Base-by-base conservation (phyloP, 2,329 filamentous ascomycete species). In the Neofusicoccum parvum region DNA sequence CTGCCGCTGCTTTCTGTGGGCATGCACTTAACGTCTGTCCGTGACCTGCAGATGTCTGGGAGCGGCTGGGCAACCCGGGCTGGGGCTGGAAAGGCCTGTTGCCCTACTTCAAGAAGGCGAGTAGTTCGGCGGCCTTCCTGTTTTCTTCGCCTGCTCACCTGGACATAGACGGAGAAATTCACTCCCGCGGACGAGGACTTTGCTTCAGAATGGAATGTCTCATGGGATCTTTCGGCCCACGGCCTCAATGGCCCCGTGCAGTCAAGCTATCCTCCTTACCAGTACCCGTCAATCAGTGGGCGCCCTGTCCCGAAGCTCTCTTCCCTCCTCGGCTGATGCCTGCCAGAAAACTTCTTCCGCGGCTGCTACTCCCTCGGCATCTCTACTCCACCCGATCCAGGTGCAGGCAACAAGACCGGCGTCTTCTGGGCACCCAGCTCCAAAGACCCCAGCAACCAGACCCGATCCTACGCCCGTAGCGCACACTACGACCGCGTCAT, bases 41-140 rank as follows among this genome's bases (percentile, higher is more conserved):
- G 27, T 32, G 27, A 7, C 27, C 6, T 32, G 27, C 27, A 32
- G 70, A 76, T 68, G 71, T 72, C 5, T 75, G 74, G 74, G 72
- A 74, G 66, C 67, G 68, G 50, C 66, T 75, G 2, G 74, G 74
- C 3, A 73, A 74, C 39, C 69, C 68, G n/a, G 73, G 73, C 15
- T 75, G 73, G 75, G 70, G 75, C 51, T 76, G 75, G 70, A 72
- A 72, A 2, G 70, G 62, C 10, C 53, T 79, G 32, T 71, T 74
- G 41, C 66, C 71, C 6, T 63, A 53, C 23, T 51, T 63, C 37
- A 48, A 14, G n/a, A 63, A 63, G 36, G 45, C 53, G 4, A 20
- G 15, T 11, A 12, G 6, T 4, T 0, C 23, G 4, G 27, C 27
- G 27, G 23, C 34, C 4, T 5, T 2, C n/a, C 10, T 12, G 3